Base-by-base conservation (phyloP, 2,329 filamentous ascomycete species). In the Neonectria hederae region DNA sequence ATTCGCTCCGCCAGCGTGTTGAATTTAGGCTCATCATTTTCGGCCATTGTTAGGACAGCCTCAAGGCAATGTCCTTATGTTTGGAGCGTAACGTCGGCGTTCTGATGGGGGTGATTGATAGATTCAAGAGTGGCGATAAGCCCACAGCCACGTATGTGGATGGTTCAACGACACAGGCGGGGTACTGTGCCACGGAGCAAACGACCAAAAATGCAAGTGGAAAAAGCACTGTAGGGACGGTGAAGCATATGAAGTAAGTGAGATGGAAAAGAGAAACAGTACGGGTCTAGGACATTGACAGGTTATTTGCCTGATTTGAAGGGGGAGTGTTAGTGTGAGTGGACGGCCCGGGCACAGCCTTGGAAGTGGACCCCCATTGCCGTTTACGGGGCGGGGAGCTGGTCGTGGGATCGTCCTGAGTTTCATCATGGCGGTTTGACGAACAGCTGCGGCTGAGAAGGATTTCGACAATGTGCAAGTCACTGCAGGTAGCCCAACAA, bases 1-100 rank as follows among this genome's bases (percentile, higher is more conserved):
- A 90, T 90, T 56, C 88, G 83, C 76, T 89, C 87, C 5, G 86
- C 83, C 26, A 90, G 82, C 8, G 84, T 85, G 63, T 81, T 88
- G 76, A 88, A 89, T 65, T 85, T 85, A 42, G 87, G 87, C 73
- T 90, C 88, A 70, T 89, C 86, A 48, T 83, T 80, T 56, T 90
- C 88, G 8, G 86, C 82, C 88, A 90, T 90, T 63, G 54, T 68
- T 28, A 28, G 11, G 52, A 49, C 26, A 45, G n/a, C 26, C 35
- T 54, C 11, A 26, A 26, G 14, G n/a, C 22, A 10, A 32, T 42
- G 55, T 38, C n/a, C 48, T 11, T 51, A 8, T 35, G 32, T 43
- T 28, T 51, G 32, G 48, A 46, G 14, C 30, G n/a, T n/a, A n/a
- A 51, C 48, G 28, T 11, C n/a, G 28, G 52, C 17, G 51, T 19